phyloP scores from a whole-genome alignment of 2,329 filamentous ascomycete genomes.

The Ophiocordyceps camponoti-floridani region DNA sequence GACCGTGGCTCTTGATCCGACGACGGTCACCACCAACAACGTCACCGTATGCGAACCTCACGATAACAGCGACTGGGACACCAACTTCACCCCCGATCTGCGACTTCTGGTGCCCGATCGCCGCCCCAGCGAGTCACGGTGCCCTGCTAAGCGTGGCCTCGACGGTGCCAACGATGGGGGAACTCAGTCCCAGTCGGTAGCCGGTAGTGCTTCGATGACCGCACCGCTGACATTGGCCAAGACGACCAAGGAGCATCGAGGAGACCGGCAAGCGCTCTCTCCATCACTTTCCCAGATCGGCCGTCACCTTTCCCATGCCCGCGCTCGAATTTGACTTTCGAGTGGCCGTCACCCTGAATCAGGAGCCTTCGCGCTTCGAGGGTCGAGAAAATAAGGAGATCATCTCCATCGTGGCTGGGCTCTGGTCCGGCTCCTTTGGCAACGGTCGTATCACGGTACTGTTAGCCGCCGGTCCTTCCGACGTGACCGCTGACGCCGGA shows the following conservation, averaged over 20 bases:
- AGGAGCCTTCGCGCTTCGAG: constrained; percentile 23
- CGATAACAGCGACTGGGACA: constrained; percentile 12
- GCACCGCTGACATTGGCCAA: background rate
- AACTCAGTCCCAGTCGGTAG: background rate
- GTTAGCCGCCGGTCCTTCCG: constrained; percentile 4
- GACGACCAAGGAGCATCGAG: constrained; percentile 13
- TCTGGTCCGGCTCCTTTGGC: constrained; percentile 30
- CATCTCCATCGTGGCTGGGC: constrained; percentile 26
- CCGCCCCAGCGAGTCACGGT: background rate
- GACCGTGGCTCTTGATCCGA: constrained; percentile 13
- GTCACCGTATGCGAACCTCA: constrained; percentile 5
- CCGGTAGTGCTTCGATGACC: background rate
- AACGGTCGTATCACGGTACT: constrained; percentile 27
- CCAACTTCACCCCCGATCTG: constrained; percentile 7
- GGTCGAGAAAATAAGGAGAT: constrained; percentile 27
- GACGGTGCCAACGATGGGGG: background rate
- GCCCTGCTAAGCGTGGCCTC: background rate
- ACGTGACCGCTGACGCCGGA: constrained; percentile 4
- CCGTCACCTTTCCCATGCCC: constrained; percentile 24
- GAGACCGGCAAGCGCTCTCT: constrained; percentile 19
- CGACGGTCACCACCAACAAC: constrained; percentile 13
- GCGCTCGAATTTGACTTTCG: constrained; percentile 30
- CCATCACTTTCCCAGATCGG: constrained; percentile 22
- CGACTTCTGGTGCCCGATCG: constrained; percentile 1
- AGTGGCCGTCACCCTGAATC: constrained; percentile 26